phyloP scores from a whole-genome alignment of 176 grass and related monocot genomes.

The Rhynchospora pubera region DNA sequence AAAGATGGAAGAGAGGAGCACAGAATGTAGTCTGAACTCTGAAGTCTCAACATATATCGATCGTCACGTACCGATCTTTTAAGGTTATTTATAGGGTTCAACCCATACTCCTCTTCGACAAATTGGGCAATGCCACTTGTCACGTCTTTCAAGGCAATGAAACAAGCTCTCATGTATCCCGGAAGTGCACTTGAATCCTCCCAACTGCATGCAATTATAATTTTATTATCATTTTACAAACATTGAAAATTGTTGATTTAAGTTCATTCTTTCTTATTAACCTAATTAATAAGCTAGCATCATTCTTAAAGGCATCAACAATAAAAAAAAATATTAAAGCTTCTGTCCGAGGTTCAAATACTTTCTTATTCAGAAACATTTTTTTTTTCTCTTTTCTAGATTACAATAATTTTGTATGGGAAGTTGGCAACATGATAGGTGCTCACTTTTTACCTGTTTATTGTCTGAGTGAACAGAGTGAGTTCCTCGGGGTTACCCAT shows the following conservation, averaged over 20 bases:
- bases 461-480: slow-evolving; percentile 30
- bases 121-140: slow-evolving; percentile 42
- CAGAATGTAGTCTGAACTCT: too few relatives aligned
- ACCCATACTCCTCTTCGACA: slow-evolving; percentile 29
- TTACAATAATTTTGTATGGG: neutral
- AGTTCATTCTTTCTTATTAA: neutral
- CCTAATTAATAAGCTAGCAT: too few relatives aligned
- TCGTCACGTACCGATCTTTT: slow-evolving; percentile 36
- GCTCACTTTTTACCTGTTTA: slow-evolving; percentile 30
- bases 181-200: slow-evolving; percentile 42
- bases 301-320: too few relatives aligned
- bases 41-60: too few relatives aligned
- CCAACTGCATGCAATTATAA: slow-evolving; percentile 40
- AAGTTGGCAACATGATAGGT: neutral
- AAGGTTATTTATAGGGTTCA: slow-evolving; percentile 27
- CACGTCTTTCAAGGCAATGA: slow-evolving; percentile 30
- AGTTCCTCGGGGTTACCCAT: slow-evolving; percentile 43
- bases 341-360: neutral
- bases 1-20: too few relatives aligned
- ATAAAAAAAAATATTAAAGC: too few relatives aligned
- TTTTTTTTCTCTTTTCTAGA: too few relatives aligned
- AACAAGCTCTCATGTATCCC: slow-evolving; percentile 42
- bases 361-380: neutral
- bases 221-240: neutral
- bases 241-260: neutral